Base-by-base conservation (phyloP, 1,284 basidiomycete genomes). In the Mixia osmundae region DNA sequence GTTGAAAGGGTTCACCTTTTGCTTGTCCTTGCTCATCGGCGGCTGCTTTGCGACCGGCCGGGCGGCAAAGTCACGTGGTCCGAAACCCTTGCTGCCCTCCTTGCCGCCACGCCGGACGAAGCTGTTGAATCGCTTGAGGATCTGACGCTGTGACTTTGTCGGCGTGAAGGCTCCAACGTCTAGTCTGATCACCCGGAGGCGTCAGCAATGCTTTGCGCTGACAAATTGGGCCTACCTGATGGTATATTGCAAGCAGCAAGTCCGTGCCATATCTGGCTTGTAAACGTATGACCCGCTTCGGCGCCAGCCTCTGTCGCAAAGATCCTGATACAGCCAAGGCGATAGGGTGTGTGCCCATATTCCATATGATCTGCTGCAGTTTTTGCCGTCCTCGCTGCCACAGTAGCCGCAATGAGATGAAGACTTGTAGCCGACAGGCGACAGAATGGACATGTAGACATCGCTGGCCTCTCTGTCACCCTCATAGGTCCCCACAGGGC, bases 241-340 rank as follows among this genome's bases (percentile, higher is more conserved):
- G 1, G 83, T 80, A 52, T 87, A 89, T 45, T 82, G 78, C 1
- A 83, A 79, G 53, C 87, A 94, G 53, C 87, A 94, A 3, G 80
- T 76, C 6, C 60, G 56, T 44, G 61, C 66, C 57, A 85, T 63
- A 54, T 87, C 71, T 3, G 83, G 82, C 47, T 79, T 80, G 55
- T 76, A 79, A 50, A 42, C 18, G 39, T 47, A 42, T 30, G 38
- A 28, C 2, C 39, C 37, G 20, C 42, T 38, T 5, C 44, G 19
- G 45, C 83, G 66, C 85, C 83, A 94, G 26, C 85, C 85, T 23
- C 72, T 63, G 56, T 15, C 9, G 26, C 14, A 18, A 15, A 25
- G 14, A 6, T 8, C 25, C 14, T 25, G 8, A 4, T 30, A 28
- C 21, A 12, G 15, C 18, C 30, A 5, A 9, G 33, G 20, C 11